Base-by-base conservation (phyloP, 2,329 filamentous ascomycete species). In the Grosmannia clavigera region DNA sequence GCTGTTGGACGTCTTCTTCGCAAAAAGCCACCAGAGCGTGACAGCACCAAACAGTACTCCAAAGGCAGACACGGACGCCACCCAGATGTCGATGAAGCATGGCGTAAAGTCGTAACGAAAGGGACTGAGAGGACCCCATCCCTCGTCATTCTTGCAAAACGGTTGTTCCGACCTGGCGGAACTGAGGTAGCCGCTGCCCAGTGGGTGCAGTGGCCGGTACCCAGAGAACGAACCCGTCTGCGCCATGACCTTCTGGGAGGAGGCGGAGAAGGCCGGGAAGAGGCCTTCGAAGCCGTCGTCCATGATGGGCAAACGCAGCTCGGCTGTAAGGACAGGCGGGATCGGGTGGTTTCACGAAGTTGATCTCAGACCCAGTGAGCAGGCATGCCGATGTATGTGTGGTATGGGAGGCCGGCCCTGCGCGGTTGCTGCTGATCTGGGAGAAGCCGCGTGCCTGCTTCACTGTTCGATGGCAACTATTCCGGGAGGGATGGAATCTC, bases 71-170 rank as follows among this genome's bases (percentile, higher is more conserved):
- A 96, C 88, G 1, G 80, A 75, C 40, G 88, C 83, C 61, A 97
- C 83, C 83, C 90, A 92, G 27, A 95, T 83, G 71, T 99, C 95
- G 68, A 97, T 85, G 70, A 99, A 99, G 77, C 94, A 99, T 50
- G 94, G 92, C 19, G 94, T 97, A 68, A 99, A 91, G 75, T 99
- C 94, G 73, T 90, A 96, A 71, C 92, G 82, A 66, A 85, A 79
- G 43, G 86, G 85, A 73, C 91, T 96, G 70, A 99, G 71, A 27
- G 94, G 94, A 1, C 95, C 95, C 94, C 94, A 99, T 68, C 94
- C 95, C 74, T 97, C 92, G 59, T 80, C 78, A 74, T 96, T 94
- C 71, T 87, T 84, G 75, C 92, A 97, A 72, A 96, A 78, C 61
- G 89, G 84, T 71, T 95, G 88, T 65, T 75, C 75, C 68, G 77